Evolutionary conservation across 768 basidiomycete genomes (phyloP), one percentile per base, ranked within the genome.

Genomic region (Pleurotus giganteus): DNA sequence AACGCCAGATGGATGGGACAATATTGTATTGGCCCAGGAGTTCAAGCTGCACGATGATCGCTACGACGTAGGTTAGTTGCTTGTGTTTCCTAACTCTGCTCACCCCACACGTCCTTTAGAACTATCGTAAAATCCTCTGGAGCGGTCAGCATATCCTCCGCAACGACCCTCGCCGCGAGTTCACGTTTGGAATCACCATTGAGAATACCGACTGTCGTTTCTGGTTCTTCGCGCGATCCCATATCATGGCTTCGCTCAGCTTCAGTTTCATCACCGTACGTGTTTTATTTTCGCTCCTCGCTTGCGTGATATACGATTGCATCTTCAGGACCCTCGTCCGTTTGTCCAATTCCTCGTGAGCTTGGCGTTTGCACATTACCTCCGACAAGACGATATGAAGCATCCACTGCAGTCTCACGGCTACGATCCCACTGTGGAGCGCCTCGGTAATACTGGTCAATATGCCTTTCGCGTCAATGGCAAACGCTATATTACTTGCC

Each of bases 371-470:
- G 29, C 34, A 13, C 29, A 50, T 23, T 7, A n/a, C 32, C 17
- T 41, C 19, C 12, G n/a, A 13, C 8, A 21, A 2, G 7, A 19
- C 47, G 13, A 2, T 32, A n/a, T 31, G 27, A 17, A 31, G 4
- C 23, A n/a, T 29, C 46, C 46, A n/a, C 46, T 28, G 46, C n/a
- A 31, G n/a, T 3, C 23, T 27, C 46, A 47, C 28, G 55, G 55
- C 29, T 56, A 56, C 55, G 36, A 56, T 27, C 55, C 47, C 15
- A 56, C 55, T 7, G 34, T 56, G 12, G 31, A 28, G 13, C 55
- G 50, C 47, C 26, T 42, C n/a, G 55, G 46, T 46, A 26, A 42
- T 17, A 19, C 17, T 31, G 37, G 24, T 15, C n/a, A 51, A 19
- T 56, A 56, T 43, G 49, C 39, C 28, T 21, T 52, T 29, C 47